phyloP scores from a whole-genome alignment of 352 stramenopile species.

The Globisporangium spinosum region DNA sequence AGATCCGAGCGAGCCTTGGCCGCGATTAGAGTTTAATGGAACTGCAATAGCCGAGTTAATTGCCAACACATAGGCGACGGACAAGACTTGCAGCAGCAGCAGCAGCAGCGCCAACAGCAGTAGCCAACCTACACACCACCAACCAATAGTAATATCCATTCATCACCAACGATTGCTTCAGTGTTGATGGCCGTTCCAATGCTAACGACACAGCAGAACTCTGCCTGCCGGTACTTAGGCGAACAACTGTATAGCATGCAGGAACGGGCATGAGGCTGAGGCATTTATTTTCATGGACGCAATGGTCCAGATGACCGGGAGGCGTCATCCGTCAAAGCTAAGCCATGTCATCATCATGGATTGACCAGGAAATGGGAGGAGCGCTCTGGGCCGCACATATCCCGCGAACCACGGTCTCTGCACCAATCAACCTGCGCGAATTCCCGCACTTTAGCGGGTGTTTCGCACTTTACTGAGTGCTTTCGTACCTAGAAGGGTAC shows the following conservation, averaged over 20 bases:
- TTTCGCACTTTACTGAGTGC: background rate
- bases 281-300: background rate
- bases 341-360: slow-evolving; percentile 16
- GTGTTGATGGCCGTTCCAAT: background rate
- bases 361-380: slow-evolving; percentile 2
- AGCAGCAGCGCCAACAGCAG: background rate
- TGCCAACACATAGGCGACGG: background rate
- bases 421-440: slow-evolving; percentile 3
- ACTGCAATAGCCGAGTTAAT: background rate
- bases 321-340: slow-evolving; percentile 10
- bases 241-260: too few relatives aligned
- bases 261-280: too few relatives aligned
- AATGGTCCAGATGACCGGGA: background rate
- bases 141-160: slow-evolving; percentile 3
- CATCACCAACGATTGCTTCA: background rate
- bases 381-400: slow-evolving; percentile 13
- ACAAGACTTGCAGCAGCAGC: background rate
- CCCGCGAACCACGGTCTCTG: background rate
- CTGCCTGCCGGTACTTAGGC: too few relatives aligned
- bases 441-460: background rate
- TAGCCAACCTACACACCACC: background rate
- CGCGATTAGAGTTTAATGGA: slow-evolving; percentile 38
- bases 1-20: slow-evolving; percentile 77
- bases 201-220: background rate
- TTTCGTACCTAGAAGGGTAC: background rate